A percentile compares a stretch with the other conserved stretches of the same genome.
These are phyloP conservation scores for Aspergillus texensis DNA, from an alignment of 2,329 filamentous ascomycete genomes.

Conservation along the genomic window DNA sequence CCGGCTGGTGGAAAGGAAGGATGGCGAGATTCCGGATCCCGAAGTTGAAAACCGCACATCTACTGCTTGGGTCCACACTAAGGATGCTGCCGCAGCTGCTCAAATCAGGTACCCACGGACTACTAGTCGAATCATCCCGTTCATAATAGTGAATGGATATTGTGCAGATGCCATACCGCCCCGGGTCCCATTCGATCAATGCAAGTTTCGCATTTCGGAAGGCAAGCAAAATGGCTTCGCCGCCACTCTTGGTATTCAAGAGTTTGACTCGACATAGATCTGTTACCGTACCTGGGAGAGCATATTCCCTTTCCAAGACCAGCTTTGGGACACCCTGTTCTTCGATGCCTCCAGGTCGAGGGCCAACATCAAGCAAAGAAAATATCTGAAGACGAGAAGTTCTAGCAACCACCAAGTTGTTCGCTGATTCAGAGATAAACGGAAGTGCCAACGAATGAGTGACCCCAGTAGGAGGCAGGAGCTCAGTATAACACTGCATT, in stretches of 20 bases:
- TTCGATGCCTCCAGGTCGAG: conserved; percentile 47
- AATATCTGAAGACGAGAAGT: conserved; percentile 94
- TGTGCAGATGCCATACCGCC: conserved; percentile 76
- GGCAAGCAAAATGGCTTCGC: conserved; percentile 79
- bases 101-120: conserved; percentile 78
- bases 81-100: conserved; percentile 78
- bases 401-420: conserved; percentile 88
- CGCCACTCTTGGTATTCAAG: conserved; percentile 72
- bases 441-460: conserved; percentile 81
- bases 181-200: conserved; percentile 89
- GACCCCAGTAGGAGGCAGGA: conserved; percentile 91
- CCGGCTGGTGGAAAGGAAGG: conserved; percentile 82
- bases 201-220: conserved; percentile 92
- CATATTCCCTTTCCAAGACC: conserved; percentile 80
- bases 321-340: conserved; percentile 74
- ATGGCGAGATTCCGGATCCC: conserved; percentile 87
- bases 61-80: conserved; percentile 84
- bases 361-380: conserved; percentile 63
- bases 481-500: conserved; percentile 98
- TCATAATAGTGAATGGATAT: conserved; percentile 98
- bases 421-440: conserved; percentile 73
- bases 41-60: conserved; percentile 94
- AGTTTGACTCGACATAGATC: conserved; percentile 78
- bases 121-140: conserved; percentile 81
- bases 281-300: conserved; percentile 80